Evolutionary conservation across 148 eudicot genomes (phyloP).

Genomic region (Spergularia marina): DNA sequence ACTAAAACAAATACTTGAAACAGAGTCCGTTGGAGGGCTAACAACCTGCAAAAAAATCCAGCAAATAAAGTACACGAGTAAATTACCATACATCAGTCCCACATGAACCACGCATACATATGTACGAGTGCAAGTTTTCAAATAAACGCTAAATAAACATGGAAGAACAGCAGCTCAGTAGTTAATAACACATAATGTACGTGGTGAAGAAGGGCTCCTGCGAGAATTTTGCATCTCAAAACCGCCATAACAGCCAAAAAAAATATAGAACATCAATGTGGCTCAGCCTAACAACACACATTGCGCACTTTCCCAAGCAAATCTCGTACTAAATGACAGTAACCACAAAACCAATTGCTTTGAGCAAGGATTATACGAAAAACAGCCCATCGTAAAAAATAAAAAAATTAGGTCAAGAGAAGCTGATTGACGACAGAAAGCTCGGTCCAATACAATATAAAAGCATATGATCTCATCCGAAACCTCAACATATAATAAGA

Average conservation of each 20-base stretch:
- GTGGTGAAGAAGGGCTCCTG: background rate
- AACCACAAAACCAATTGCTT: background rate
- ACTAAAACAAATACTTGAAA: slow-evolving; percentile 80
- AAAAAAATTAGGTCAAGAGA: background rate
- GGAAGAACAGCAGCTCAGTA: background rate
- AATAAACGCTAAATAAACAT: background rate
- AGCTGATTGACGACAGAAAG: background rate
- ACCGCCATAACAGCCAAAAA: background rate
- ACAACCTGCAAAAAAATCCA: slow-evolving; percentile 40
- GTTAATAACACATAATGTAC: background rate
- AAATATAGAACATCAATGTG: background rate
- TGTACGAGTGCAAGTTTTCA: background rate
- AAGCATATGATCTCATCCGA: background rate
- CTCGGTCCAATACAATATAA: background rate
- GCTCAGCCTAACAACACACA: background rate
- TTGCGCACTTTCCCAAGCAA: background rate
- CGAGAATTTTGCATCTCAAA: background rate
- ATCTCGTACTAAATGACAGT: background rate
- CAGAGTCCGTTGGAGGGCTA: slow-evolving; percentile 69
- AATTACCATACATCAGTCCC: background rate
- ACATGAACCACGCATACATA: background rate
- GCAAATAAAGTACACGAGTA: background rate
- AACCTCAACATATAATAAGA: background rate
- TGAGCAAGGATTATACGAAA: background rate
- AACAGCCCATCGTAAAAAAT: background rate